Percentiles rank a stretch among this genome's conserved stretches.
Evolutionary conservation across 805 yeast species (phyloP).

Genomic region (Saccharomycopsis fibuligera): DNA sequence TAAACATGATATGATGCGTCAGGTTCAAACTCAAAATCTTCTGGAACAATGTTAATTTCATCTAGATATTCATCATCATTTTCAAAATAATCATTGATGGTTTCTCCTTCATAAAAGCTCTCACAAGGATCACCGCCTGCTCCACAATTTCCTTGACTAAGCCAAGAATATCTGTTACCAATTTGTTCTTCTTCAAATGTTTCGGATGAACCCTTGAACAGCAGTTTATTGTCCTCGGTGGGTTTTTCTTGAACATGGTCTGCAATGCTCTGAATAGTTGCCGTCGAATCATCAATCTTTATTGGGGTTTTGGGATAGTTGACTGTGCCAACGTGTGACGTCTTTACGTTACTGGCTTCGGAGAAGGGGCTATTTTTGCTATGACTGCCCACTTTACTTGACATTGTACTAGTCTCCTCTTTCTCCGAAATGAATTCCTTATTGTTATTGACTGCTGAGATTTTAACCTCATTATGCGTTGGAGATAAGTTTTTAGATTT

Average conservation of each 20-base stretch:
- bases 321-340: too few relatives aligned
- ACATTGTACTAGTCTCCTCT: too few relatives aligned
- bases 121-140: neutral
- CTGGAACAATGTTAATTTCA: conserved; percentile 33
- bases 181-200: neutral
- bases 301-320: too few relatives aligned
- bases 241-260: too few relatives aligned
- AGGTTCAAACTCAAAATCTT: conserved; percentile 30
- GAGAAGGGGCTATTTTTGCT: too few relatives aligned
- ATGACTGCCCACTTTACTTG: too few relatives aligned
- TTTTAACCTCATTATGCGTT: too few relatives aligned
- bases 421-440: too few relatives aligned
- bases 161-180: neutral
- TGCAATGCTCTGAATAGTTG: neutral
- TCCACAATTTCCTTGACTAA: neutral
- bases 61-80: conserved; percentile 28
- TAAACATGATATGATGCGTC: conserved; percentile 14
- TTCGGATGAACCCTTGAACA: neutral
- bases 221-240: too few relatives aligned
- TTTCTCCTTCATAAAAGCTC: conserved; percentile 12
- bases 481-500: too few relatives aligned
- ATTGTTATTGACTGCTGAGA: too few relatives aligned
- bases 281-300: neutral
- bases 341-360: too few relatives aligned
- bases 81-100: conserved; percentile 13